Percentiles rank a stretch among this genome's conserved stretches.
These are phyloP conservation scores for Phyllosticta citribraziliensis DNA, from an alignment of 2,329 filamentous ascomycete genomes.

Conservation along the genomic window DNA sequence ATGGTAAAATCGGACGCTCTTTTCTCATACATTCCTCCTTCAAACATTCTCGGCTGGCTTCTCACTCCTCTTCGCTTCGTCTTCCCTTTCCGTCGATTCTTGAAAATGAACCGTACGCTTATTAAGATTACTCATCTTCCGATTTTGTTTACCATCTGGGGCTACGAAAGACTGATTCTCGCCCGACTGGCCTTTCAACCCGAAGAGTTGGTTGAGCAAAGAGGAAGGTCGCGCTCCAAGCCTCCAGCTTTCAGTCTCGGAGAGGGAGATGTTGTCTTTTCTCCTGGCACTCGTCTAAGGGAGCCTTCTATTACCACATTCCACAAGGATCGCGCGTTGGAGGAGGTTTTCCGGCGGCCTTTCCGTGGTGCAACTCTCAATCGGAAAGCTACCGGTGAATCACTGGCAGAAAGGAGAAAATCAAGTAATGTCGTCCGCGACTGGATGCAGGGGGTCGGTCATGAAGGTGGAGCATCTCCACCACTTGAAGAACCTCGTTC, in stretches of 20 bases:
- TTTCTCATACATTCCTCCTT: conserved; percentile 86
- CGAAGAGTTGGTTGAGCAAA: conserved; percentile 73
- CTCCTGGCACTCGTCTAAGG: conserved; percentile 56
- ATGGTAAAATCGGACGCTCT: conserved; percentile 98
- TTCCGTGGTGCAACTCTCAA: conserved; percentile 47
- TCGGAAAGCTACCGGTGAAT: conserved; percentile 13
- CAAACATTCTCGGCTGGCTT: conserved; percentile 85
- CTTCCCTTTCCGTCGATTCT: conserved; percentile 71
- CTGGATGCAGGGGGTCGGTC: conserved; percentile 70
- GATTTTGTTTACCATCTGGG: conserved; percentile 73
- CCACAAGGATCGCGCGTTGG: conserved; percentile 79
- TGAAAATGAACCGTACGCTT: conserved; percentile 76
- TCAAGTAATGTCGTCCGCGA: conserved; percentile 74
- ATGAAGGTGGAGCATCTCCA: conserved; percentile 43
- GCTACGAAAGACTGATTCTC: conserved; percentile 76
- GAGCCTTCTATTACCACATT: conserved; percentile 83
- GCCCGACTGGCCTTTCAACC: conserved; percentile 69
- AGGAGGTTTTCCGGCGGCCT: conserved; percentile 73
- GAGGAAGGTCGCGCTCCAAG: conserved; percentile 48
- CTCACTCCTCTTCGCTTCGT: conserved; percentile 72
- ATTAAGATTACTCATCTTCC: conserved; percentile 90
- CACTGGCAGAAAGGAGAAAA: conserved; percentile 51
- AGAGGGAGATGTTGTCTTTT: conserved; percentile 53
- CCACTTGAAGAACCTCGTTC: conserved; percentile 52
- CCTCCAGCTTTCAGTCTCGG: conserved; percentile 32